phyloP scores from a whole-genome alignment of 352 stramenopile species.

The Phytophthora crassamura region DNA sequence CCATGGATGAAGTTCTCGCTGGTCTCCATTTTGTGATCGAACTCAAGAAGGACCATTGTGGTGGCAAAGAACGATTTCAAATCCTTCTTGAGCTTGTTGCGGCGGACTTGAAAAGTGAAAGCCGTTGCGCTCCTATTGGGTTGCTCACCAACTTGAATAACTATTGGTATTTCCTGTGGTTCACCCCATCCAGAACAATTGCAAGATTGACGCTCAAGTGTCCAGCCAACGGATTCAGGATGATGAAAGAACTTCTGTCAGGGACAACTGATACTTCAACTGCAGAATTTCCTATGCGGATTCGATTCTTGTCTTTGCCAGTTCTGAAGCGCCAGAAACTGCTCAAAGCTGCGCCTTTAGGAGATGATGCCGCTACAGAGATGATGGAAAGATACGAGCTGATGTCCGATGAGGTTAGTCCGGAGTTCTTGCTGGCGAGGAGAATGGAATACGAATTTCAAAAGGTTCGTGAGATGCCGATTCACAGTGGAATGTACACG shows the following conservation, averaged over 20 bases:
- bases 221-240: slow-evolving; percentile 30
- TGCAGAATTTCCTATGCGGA: slow-evolving; percentile 3
- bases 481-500: too few relatives aligned
- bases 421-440: too few relatives aligned
- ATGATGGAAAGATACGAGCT: too few relatives aligned
- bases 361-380: too few relatives aligned
- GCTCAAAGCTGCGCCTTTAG: too few relatives aligned
- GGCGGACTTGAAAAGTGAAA: slow-evolving; percentile 31
- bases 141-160: slow-evolving; percentile 34
- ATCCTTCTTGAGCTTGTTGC: slow-evolving; percentile 5
- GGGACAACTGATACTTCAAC: background rate
- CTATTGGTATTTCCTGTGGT: slow-evolving; percentile 35
- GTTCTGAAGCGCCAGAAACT: too few relatives aligned
- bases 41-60: background rate
- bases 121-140: slow-evolving; percentile 26
- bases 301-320: too few relatives aligned
- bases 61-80: background rate
- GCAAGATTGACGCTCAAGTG: slow-evolving; percentile 22
- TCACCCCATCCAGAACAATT: slow-evolving; percentile 23
- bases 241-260: slow-evolving; percentile 23
- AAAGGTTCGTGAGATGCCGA: too few relatives aligned
- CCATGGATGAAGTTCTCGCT: slow-evolving; percentile 13
- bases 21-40: slow-evolving; percentile 14
- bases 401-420: too few relatives aligned
- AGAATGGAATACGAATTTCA: too few relatives aligned